These are phyloP conservation scores for Nicotiana tomentosiformis DNA, from an alignment of 257 asterid species.

Conservation along the genomic window DNA sequence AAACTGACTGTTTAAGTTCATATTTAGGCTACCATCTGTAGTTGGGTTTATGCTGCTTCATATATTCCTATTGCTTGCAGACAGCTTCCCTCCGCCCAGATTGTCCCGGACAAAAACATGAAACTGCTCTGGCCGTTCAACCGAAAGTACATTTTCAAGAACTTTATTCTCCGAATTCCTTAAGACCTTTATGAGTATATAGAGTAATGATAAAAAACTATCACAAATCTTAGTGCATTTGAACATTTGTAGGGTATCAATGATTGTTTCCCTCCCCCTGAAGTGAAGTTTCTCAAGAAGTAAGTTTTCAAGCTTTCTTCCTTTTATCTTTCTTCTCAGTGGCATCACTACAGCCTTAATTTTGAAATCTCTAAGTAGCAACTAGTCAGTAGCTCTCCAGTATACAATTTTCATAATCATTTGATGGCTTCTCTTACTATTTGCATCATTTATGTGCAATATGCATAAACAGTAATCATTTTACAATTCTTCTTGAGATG, in stretches of 20 bases:
- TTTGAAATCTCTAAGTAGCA: background rate
- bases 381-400: background rate
- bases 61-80: constrained; percentile 35
- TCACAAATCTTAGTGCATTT: constrained; percentile 13
- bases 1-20: background rate
- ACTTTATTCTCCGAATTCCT: background rate
- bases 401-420: background rate
- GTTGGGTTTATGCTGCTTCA: constrained; percentile 14
- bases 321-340: constrained; percentile 3
- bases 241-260: constrained; percentile 41
- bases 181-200: constrained; percentile 10
- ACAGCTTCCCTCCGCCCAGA: constrained; percentile 45
- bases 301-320: constrained; percentile 25
- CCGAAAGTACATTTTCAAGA: constrained; percentile 34
- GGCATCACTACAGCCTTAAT: background rate
- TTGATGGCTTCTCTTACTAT: background rate
- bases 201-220: constrained; percentile 13
- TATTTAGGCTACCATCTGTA: constrained; percentile 17
- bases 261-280: constrained; percentile 26
- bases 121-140: constrained; percentile 26
- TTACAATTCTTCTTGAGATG: background rate
- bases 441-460: background rate
- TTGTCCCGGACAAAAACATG: constrained; percentile 29
- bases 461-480: background rate
- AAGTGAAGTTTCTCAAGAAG: constrained; percentile 39